Base-by-base conservation (phyloP, 768 basidiomycete species). In the Mycena filopes region DNA sequence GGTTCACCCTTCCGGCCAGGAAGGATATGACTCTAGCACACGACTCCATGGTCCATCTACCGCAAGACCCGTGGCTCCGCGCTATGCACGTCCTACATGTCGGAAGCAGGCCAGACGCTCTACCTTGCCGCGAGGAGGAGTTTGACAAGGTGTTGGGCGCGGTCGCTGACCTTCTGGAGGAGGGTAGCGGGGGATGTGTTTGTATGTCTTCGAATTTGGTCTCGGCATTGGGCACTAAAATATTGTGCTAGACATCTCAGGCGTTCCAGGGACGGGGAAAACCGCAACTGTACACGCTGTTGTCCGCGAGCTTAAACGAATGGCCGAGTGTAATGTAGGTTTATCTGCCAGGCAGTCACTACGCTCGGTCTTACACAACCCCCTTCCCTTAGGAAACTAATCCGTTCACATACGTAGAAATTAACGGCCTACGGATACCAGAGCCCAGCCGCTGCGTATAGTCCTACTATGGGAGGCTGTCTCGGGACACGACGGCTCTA, bases 261-360 rank as follows among this genome's bases (percentile, higher is more conserved):
- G 98, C 11, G 95, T 98, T 9, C 98, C 97, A n/a, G 97, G 98
- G 9, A 99, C 97, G 2, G 97, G 98, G 11, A 99, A 99, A 79
- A 99, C 98, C 0, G 98, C 98, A 0, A 99, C 98, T 0, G 96
- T 99, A 0, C 96, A 98, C 71, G 93, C 92, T 1, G 91, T 98
- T 26, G 87, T 99, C 33, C 86, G 93, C 40, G 94, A 97, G 74
- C 83, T 99, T 13, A 96, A 94, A 73, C 84, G 90, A 41, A 93
- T 96, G 88, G 96, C 96, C 1, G 86, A 92, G 73, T 83, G 87
- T 58, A 89, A 87, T 67, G 94, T 95, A 67, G 29, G 89, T 80
- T 26, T 21, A 18, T 23, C 43, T 26, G 1, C 9, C 20, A 36
- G 15, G 3, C 16, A 7, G n/a, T 11, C 12, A n/a, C 25, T 13